Conservation (phyloP, 768 basidiomycete species). For the Phylloporus rhodoxanthus region DNA sequence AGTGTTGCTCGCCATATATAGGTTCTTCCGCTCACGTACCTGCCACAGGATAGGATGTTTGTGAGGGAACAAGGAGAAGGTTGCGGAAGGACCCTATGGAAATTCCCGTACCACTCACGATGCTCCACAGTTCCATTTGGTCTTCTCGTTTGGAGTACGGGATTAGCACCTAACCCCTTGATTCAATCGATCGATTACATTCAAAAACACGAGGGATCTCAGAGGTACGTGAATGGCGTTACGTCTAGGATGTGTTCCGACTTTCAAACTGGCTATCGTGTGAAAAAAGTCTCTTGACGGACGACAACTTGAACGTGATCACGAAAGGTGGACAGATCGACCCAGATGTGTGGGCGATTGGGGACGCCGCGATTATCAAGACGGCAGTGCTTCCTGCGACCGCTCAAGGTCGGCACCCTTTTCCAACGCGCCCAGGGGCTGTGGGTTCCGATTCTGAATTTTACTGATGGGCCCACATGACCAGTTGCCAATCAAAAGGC, state of each 20-base stretch:
- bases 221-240: slow-evolving; percentile 34
- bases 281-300: slow-evolving; percentile 37
- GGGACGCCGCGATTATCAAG: slow-evolving; percentile 65
- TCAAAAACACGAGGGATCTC: slow-evolving; percentile 55
- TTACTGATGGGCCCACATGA: too few relatives aligned
- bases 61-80: slow-evolving; percentile 72
- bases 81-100: slow-evolving; percentile 18
- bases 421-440: slow-evolving; percentile 13
- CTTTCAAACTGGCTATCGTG: slow-evolving; percentile 5
- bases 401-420: slow-evolving; percentile 56
- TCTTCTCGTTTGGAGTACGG: slow-evolving; percentile 84
- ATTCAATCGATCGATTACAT: slow-evolving; percentile 54
- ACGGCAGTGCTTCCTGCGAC: slow-evolving; percentile 68
- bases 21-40: slow-evolving; percentile 6
- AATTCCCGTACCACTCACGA: slow-evolving; percentile 4
- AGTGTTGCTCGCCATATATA: slow-evolving; percentile 3
- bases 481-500: slow-evolving; percentile 76
- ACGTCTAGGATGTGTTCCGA: slow-evolving; percentile 28
- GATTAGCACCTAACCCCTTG: slow-evolving; percentile 76
- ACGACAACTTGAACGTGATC: slow-evolving; percentile 58
- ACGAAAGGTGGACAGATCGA: slow-evolving; percentile 48
- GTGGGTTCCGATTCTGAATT: slow-evolving; percentile 11
- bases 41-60: slow-evolving; percentile 52
- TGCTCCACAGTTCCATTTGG: slow-evolving; percentile 62
- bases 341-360: slow-evolving; percentile 74